Evolutionary conservation across 2,329 filamentous ascomycete genomes (phyloP), one percentile per base, ranked within the genome.

Genomic region (Colletotrichum gigasporum): DNA sequence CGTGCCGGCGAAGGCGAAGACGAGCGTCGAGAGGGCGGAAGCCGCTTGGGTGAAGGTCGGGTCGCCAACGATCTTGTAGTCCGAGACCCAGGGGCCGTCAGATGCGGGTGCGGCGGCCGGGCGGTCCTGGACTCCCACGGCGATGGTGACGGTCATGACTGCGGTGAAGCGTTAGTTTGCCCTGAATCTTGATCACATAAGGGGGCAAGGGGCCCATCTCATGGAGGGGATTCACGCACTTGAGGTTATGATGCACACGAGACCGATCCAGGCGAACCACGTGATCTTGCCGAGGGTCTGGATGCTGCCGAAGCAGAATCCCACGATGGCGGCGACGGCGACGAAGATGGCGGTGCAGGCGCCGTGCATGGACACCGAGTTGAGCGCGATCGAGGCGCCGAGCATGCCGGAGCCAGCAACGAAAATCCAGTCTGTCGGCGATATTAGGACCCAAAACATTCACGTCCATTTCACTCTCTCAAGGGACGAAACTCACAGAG

Each of bases 51-150:
- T 80, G 14, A 84, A 77, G 24, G 85, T 85, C 39, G 85, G 85
- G 77, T 86, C 87, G 79, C 85, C 87, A 73, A 87, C 81, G 72
- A 87, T 83, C 62, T 81, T 64, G 59, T 69, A 76, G 66, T 75
- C 71, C 9, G 72, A 71, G 1, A 57, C 22, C 73, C 72, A 75
- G 7, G 50, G 41, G 2, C 60, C 69, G 0, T 58, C 54, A n/a
- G n/a, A 2, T 52, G 52, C 9, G 71, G 70, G 1, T n/a, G 73
- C 72, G 7, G 69, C 60, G 4, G 71, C 68, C 3, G 71, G 75
- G 0, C 68, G 67, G 5, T 73, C 71, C 61, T 76, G 73, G 5
- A 75, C 34, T 5, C 70, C 71, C 9, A 76, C 75, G 2, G 73
- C 72, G 11, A 75, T 65, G 6, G 73, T 74, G 11, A 76, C 68